phyloP scores from a whole-genome alignment of 2,329 filamentous ascomycete genomes.

The Fonsecaea nubica region DNA sequence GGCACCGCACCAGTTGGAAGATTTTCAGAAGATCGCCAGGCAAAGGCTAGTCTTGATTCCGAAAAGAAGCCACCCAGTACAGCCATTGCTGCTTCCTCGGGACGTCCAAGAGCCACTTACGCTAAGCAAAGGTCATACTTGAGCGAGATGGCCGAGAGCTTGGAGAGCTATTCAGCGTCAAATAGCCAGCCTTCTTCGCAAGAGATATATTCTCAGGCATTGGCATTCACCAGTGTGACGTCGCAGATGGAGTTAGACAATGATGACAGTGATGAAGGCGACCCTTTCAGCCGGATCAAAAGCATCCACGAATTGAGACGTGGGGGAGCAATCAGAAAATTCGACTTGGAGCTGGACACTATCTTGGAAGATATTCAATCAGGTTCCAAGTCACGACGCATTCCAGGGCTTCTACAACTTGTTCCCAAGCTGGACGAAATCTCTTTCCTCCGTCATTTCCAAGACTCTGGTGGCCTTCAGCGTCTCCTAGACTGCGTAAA shows the following conservation, averaged over 20 bases:
- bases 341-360: conserved; percentile 61
- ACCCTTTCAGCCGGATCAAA: conserved; percentile 53
- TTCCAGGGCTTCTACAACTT: conserved; percentile 60
- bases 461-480: conserved; percentile 74
- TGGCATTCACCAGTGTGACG: conserved; percentile 23
- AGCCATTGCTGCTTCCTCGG: conserved; percentile 12
- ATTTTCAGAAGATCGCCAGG: conserved; percentile 1
- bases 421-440: conserved; percentile 57
- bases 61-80: conserved; percentile 15
- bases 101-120: conserved; percentile 56
- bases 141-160: conserved; percentile 55
- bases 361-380: conserved; percentile 66
- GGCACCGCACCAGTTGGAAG: not conserved
- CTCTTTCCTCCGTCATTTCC: conserved; percentile 61
- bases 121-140: conserved; percentile 65
- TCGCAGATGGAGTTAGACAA: conserved; percentile 37
- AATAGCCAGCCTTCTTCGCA: conserved; percentile 35
- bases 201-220: conserved; percentile 23
- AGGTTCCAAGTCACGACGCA: conserved; percentile 56
- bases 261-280: conserved; percentile 55
- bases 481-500: conserved; percentile 69
- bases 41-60: not conserved
- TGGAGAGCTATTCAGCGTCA: conserved; percentile 24
- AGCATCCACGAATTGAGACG: conserved; percentile 68
- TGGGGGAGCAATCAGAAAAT: conserved; percentile 63